These are phyloP conservation scores for Carex arenaria DNA, from an alignment of 202 grass and related monocot species.

Conservation along the genomic window DNA sequence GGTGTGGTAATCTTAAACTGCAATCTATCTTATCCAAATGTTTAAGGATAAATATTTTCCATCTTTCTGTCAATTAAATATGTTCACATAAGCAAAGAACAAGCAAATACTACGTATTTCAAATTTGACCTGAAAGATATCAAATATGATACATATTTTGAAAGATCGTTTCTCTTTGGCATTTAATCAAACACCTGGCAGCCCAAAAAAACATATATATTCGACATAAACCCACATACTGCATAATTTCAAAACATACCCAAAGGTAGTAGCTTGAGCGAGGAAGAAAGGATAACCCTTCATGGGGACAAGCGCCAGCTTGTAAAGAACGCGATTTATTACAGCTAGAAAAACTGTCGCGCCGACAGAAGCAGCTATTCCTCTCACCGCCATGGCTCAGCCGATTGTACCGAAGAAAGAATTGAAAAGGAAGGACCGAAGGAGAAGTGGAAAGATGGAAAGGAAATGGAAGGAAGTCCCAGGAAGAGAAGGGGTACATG, in stretches of 20 bases:
- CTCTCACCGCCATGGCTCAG: neutral
- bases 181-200: slow-evolving; percentile 36
- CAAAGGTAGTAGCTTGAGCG: slow-evolving; percentile 75
- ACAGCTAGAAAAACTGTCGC: slow-evolving; percentile 56
- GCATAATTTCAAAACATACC: slow-evolving; percentile 24
- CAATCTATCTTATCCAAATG: neutral
- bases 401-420: neutral
- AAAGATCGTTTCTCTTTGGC: neutral
- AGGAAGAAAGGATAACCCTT: slow-evolving; percentile 90
- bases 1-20: neutral
- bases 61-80: neutral
- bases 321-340: slow-evolving; percentile 77
- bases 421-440: neutral
- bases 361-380: slow-evolving; percentile 28
- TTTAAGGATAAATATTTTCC: neutral
- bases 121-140: neutral
- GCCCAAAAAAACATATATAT: neutral
- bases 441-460: neutral
- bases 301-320: slow-evolving; percentile 69
- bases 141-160: neutral
- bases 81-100: neutral
- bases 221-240: neutral
- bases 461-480: neutral
- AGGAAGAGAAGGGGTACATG: neutral
- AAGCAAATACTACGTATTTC: neutral